Base-by-base conservation (phyloP, 2,329 filamentous ascomycete species). In the Penicillium frequentans region DNA sequence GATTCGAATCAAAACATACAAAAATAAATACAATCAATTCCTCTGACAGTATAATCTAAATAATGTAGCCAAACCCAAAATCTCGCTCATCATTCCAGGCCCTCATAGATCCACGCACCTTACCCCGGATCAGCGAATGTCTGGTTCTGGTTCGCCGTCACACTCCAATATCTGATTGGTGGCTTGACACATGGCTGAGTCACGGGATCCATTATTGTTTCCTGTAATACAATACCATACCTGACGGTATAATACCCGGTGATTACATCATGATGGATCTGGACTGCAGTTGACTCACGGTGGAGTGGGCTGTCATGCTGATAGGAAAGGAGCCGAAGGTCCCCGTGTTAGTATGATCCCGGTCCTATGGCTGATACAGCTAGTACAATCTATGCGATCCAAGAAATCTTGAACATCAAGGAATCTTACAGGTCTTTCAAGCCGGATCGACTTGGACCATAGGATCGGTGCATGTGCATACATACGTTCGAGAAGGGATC, bases 111-210 rank as follows among this genome's bases (percentile, higher is more conserved):
- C 29, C 50, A 31, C 13, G 24, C 27, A 48, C 23, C 52, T 60
- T 66, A 66, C 64, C 64, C 64, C 64, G 60, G 64, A 66, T 66
- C 58, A 47, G 46, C 62, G 19, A 52, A 19, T 50, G 29, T 56
- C 37, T 54, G 60, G 60, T 62, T 60, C 31, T 58, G 60, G 60
- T 62, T 62, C 54, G 52, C 35, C 37, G 47, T 10, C 19, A 24
- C 39, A 31, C n/a, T 4, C 2, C 52, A 23, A 1, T 5, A 44
- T 5, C n/a, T 58, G 44, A 55, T 58, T 58, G 56, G 52, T 27
- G n/a, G 10, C 23, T 16, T 13, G 11, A 45, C 64, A 64, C 61
- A 62, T 65, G 64, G 63, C 50, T 29, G 27, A 49, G 35, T 50
- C 48, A 50, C 48, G 48, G 48, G 48, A 50, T 33, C 26, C 29